Percentiles rank a stretch among this genome's conserved stretches.
These are phyloP conservation scores for Epichloe gansuensis DNA, from an alignment of 2,329 filamentous ascomycete species.

Conservation along the genomic window DNA sequence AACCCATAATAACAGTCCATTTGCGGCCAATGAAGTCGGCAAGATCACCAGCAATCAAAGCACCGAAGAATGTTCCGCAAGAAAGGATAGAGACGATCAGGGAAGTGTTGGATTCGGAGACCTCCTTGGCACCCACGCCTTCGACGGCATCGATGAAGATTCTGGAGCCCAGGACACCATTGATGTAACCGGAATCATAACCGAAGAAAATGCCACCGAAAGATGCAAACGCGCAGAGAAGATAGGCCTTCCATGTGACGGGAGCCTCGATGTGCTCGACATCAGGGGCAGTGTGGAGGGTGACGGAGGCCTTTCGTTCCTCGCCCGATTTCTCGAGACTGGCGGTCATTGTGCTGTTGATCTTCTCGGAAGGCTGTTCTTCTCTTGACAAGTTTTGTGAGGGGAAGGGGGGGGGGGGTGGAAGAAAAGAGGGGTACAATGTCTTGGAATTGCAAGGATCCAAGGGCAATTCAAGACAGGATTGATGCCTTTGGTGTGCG, in stretches of 20 bases:
- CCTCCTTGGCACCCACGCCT: conserved; percentile 19
- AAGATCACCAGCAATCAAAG: conserved; percentile 63
- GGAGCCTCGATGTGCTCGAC: conserved; percentile 52
- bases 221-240: conserved; percentile 57
- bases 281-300: conserved; percentile 34
- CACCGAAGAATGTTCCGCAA: conserved; percentile 65
- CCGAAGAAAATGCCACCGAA: conserved; percentile 68
- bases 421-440: background rate
- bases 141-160: conserved; percentile 41
- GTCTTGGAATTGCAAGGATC: background rate
- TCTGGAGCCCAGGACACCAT: conserved; percentile 42
- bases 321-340: conserved; percentile 9
- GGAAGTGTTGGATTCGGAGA: conserved; percentile 33
- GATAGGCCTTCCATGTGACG: conserved; percentile 54
- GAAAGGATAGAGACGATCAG: conserved; percentile 67
- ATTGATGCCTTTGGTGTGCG: background rate
- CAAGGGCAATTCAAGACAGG: background rate
- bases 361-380: background rate
- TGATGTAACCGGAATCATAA: conserved; percentile 68
- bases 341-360: conserved; percentile 2
- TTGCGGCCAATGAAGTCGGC: conserved; percentile 64
- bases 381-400: background rate
- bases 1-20: conserved; percentile 59
- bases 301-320: conserved; percentile 15
- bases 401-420: no score